Conservation (phyloP, 2,329 filamentous ascomycete species). For the Botrytis deweyae region DNA sequence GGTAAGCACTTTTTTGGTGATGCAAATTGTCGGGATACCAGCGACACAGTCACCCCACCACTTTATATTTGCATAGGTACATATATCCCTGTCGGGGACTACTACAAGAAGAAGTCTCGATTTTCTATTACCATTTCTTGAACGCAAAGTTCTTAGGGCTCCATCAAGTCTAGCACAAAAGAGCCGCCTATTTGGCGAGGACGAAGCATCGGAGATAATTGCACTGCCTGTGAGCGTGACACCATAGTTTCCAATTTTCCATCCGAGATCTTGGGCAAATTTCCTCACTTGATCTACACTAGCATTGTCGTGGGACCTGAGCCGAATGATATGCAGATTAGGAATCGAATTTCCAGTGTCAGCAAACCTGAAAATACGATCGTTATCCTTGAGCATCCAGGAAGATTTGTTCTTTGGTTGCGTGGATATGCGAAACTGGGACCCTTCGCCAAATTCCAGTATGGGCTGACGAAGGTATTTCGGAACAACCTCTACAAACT, state of each 20-base stretch:
- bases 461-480: neutral
- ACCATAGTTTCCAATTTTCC: neutral
- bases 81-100: neutral
- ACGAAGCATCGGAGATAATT: neutral
- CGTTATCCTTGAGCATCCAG: neutral
- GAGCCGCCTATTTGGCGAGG: neutral
- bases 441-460: neutral
- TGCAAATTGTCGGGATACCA: slow-evolving; percentile 24
- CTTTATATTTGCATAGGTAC: slow-evolving; percentile 23
- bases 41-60: slow-evolving; percentile 24
- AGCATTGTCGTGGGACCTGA: neutral
- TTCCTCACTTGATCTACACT: accelerated
- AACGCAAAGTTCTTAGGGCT: neutral
- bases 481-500: neutral
- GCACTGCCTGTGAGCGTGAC: neutral
- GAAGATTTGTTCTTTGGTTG: neutral
- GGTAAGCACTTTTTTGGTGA: neutral
- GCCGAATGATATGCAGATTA: neutral
- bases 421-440: neutral
- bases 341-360: too few species aligned
- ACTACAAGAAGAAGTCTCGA: neutral
- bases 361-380: neutral
- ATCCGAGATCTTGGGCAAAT: neutral
- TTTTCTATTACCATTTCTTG: neutral
- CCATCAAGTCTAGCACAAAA: neutral